Evolutionary conservation across 2,329 filamentous ascomycete species (phyloP).

Genomic region (Dactylonectria estremocensis): DNA sequence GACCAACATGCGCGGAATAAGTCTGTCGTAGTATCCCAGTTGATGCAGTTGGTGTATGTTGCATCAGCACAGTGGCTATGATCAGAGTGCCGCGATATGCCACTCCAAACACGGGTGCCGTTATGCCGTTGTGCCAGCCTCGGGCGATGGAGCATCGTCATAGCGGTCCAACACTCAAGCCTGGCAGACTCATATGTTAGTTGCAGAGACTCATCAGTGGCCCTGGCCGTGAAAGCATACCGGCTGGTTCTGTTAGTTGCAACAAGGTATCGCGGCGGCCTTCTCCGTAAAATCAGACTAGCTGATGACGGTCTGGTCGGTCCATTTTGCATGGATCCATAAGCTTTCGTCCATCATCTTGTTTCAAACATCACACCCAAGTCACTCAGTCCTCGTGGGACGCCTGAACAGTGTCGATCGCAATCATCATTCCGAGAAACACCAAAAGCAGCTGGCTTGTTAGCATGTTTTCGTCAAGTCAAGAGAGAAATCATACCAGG

Average conservation of each 20-base stretch:
- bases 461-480: constrained; percentile 8
- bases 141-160: too few species aligned
- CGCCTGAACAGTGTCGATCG: constrained; percentile 41
- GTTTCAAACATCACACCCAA: neutral
- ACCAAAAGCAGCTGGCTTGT: constrained; percentile 40
- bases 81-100: too few species aligned
- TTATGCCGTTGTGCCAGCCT: too few species aligned
- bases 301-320: neutral
- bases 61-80: too few species aligned
- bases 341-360: neutral
- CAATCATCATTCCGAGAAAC: constrained; percentile 44
- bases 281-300: neutral
- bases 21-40: too few species aligned
- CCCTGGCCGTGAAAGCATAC: too few species aligned
- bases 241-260: neutral
- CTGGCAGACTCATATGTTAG: too few species aligned
- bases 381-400: neutral
- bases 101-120: too few species aligned
- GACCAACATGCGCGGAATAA: too few species aligned
- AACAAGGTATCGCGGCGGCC: neutral
- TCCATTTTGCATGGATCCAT: neutral
- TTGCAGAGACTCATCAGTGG: too few species aligned
- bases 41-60: too few species aligned
- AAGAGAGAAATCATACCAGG: constrained; percentile 31
- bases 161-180: too few species aligned